Base-by-base conservation (phyloP, 148 eudicot genomes). In the Amaranthus cruentus region DNA sequence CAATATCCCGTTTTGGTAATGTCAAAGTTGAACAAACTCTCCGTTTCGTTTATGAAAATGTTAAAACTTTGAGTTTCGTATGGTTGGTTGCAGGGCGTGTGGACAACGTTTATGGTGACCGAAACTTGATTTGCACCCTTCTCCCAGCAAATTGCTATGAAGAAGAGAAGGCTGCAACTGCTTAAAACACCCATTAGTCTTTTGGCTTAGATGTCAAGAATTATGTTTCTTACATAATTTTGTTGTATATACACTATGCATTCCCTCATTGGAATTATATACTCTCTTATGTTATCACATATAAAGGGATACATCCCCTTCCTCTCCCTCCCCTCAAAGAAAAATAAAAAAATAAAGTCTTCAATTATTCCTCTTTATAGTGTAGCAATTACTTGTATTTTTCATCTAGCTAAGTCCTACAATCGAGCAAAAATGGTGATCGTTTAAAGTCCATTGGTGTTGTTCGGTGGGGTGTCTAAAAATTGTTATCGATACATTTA, bases 31-130 rank as follows among this genome's bases (percentile, higher is more conserved):
- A 6, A 28, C 0, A 28, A 28, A 28, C 38, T 28, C 38, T 28
- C 38, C 38, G 13, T 42, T 11, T 12, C 38, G 18, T 0, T 5
- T 21, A 28, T 38, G 12, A 5, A 12, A 65, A 6, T 21, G n/a
- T 47, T 64, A 43, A 28, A 70, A 4, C 51, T 21, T 14, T 38
- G 43, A 50, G 42, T 50, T 18, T 66, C 48, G n/a, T 18, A 7
- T 55, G 67, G 51, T 46, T 49, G 42, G 6, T 76, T 69, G 70
- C 87, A 95, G 98, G 86, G 13, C 97, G 97, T 60, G 91, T 95
- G 6, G 96, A 95, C 86, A 95, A 95, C 70, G 98, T 95, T 61
- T 95, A 95, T 51, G 98, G 98, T 18, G 98, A 95, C 78, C 89
- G 98, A 59, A 95, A 95, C 89, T 90, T 95, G 74, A 53, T 88